phyloP scores from a whole-genome alignment of 2,329 filamentous ascomycete species.

The Dactylonectria macrodidyma region DNA sequence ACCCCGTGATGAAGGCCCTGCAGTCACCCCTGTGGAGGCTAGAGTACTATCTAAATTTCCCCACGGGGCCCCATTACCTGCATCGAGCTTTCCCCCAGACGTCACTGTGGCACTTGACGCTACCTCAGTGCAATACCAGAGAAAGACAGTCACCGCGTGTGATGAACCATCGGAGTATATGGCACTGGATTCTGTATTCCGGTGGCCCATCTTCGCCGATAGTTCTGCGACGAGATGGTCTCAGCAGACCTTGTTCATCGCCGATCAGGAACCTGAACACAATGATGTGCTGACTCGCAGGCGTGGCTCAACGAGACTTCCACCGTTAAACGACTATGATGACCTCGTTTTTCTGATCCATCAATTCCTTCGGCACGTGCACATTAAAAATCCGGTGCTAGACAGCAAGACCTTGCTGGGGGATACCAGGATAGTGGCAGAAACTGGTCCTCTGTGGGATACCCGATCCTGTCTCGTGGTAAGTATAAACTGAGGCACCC shows the following conservation, averaged over 20 bases:
- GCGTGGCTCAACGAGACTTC: conserved; percentile 6
- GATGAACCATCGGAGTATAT: conserved; percentile 14
- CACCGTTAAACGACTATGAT: conserved; percentile 9
- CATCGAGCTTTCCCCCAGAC: neutral
- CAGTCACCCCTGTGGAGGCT: neutral
- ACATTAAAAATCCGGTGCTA: conserved; percentile 28
- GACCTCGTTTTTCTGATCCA: conserved; percentile 17
- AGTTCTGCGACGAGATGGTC: conserved; percentile 19
- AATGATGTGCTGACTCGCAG: neutral
- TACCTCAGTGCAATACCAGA: neutral
- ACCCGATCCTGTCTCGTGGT: conserved; percentile 20
- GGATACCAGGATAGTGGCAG: conserved; percentile 7
- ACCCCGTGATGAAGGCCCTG: neutral
- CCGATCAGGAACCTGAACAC: conserved; percentile 5
- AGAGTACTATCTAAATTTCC: neutral
- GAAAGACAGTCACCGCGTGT: neutral
- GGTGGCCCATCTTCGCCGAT: conserved; percentile 19
- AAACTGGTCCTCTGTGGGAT: conserved; percentile 22
- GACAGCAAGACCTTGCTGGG: conserved; percentile 19
- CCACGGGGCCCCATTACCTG: neutral
- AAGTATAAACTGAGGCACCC: neutral
- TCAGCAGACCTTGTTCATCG: neutral
- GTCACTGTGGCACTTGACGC: neutral
- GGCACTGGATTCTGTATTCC: conserved; percentile 13
- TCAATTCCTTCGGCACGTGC: conserved; percentile 20